These are phyloP conservation scores for Ochetophila trinervis DNA, from an alignment of 306 rosid species.

Conservation along the genomic window DNA sequence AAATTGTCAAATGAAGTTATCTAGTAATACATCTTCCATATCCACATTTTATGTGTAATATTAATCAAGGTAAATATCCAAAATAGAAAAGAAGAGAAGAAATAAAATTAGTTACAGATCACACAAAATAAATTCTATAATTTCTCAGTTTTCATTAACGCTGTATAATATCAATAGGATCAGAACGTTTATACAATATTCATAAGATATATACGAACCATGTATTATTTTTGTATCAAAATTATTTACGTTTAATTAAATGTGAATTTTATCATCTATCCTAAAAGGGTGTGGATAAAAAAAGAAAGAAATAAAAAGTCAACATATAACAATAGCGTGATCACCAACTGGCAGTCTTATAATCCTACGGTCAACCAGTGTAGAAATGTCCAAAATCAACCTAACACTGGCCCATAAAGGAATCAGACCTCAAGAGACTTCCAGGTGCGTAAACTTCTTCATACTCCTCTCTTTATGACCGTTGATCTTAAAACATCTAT, in stretches of 20 bases:
- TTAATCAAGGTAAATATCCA: too few species aligned
- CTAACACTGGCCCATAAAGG: neutral
- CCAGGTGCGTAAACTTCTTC: conserved; percentile 2
- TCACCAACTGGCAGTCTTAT: neutral
- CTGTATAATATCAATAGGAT: too few species aligned
- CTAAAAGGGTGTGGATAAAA: neutral
- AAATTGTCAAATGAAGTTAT: too few species aligned
- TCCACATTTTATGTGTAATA: too few species aligned
- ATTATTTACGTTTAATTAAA: neutral
- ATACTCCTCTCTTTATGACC: neutral
- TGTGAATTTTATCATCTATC: too few species aligned
- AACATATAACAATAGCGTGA: neutral
- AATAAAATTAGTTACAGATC: too few species aligned
- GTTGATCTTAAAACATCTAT: neutral
- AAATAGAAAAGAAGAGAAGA: too few species aligned
- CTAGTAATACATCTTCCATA: too few species aligned
- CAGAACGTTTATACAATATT: too few species aligned
- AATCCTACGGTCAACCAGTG: neutral
- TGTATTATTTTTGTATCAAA: neutral
- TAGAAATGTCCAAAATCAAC: neutral
- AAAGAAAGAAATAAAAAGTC: neutral
- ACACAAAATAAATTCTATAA: too few species aligned
- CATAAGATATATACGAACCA: too few species aligned
- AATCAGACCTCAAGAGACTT: conserved; percentile 7
- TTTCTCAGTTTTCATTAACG: too few species aligned